Conservation (phyloP, 345 rosid genomes). For the Aethionema arabicum region DNA sequence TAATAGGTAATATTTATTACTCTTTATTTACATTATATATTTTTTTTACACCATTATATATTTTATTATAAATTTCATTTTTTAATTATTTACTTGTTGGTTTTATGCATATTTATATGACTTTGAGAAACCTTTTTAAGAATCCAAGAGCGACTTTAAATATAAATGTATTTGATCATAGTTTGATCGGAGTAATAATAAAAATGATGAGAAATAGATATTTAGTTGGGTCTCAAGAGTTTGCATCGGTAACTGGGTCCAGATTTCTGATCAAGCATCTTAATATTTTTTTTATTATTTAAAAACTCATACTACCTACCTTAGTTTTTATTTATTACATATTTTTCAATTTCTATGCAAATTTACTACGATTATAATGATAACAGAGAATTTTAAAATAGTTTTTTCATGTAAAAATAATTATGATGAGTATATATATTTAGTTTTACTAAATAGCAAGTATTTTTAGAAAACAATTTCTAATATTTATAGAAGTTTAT, state of each 20-base stretch:
- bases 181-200: conserved; percentile 18
- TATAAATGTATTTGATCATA: conserved; percentile 4
- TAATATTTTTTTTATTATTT: neutral
- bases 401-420: too few species aligned
- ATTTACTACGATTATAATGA: too few species aligned
- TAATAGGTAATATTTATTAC: conserved; percentile 13
- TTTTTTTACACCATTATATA: too few species aligned
- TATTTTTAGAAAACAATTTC: too few species aligned
- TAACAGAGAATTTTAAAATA: too few species aligned
- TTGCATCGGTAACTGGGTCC: conserved; percentile 17
- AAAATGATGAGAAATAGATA: conserved; percentile 25
- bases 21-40: too few species aligned
- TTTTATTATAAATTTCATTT: neutral
- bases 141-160: conserved; percentile 21
- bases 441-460: too few species aligned
- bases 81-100: neutral
- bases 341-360: too few species aligned
- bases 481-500: too few species aligned
- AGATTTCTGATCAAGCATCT: conserved; percentile 28
- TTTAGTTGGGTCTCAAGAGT: conserved; percentile 28
- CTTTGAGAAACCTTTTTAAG: conserved; percentile 7
- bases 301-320: too few species aligned
- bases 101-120: neutral
- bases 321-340: too few species aligned
- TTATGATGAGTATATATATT: too few species aligned